Evolutionary conservation across 257 asterid species (phyloP).

Genomic region (Echium plantagineum): DNA sequence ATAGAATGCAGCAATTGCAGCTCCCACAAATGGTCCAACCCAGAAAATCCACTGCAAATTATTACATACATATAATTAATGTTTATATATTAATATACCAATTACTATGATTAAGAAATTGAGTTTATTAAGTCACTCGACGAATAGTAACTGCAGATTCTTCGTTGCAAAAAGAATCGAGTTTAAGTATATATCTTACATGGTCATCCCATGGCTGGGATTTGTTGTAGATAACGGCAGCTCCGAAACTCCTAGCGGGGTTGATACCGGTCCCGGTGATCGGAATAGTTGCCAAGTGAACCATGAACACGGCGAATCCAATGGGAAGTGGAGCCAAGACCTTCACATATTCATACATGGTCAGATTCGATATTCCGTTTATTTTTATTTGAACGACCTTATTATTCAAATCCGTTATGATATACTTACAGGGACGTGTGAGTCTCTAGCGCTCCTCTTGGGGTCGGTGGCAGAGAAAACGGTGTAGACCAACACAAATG

Average conservation of each 20-base stretch:
- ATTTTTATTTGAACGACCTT: too few relatives aligned
- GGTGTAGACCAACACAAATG: constrained; percentile 65
- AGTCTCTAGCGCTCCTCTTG: constrained; percentile 65
- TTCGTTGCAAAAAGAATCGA: too few relatives aligned
- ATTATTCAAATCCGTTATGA: too few relatives aligned
- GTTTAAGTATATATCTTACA: constrained; percentile 10
- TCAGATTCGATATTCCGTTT: too few relatives aligned
- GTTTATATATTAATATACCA: too few relatives aligned
- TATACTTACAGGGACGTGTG: constrained; percentile 47
- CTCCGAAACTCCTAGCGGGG: constrained; percentile 74
- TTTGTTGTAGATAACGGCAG: constrained; percentile 51
- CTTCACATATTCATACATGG: too few relatives aligned
- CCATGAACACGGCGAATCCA: constrained; percentile 80
- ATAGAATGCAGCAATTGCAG: constrained; percentile 61
- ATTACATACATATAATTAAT: too few relatives aligned
- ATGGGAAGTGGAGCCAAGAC: constrained; percentile 70
- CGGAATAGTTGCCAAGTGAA: constrained; percentile 65
- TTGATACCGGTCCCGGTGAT: constrained; percentile 75
- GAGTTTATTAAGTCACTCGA: too few relatives aligned
- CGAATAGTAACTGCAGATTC: too few relatives aligned
- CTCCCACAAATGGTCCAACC: constrained; percentile 74
- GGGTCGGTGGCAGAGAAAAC: constrained; percentile 81
- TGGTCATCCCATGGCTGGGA: constrained; percentile 61
- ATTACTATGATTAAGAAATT: too few relatives aligned
- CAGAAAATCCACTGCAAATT: constrained; percentile 55